Evolutionary conservation across 1,284 basidiomycete species (phyloP).

Genomic region (Ceratobasidium sp.): DNA sequence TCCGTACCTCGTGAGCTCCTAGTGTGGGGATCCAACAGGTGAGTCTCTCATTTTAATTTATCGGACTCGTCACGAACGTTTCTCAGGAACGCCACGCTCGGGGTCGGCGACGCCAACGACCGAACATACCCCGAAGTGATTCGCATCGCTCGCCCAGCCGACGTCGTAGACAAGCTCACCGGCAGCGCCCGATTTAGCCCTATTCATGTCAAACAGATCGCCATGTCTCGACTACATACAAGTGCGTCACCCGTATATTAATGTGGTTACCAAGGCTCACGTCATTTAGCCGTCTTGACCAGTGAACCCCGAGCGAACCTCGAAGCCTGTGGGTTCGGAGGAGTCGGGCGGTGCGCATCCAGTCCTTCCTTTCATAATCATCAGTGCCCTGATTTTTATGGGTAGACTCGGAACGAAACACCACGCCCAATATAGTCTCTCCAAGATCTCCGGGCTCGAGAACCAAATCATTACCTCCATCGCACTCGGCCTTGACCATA

Average conservation of each 20-base stretch:
- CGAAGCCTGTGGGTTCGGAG: slow-evolving; percentile 86
- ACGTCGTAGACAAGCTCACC: slow-evolving; percentile 50
- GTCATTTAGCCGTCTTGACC: slow-evolving; percentile 71
- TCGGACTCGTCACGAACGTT: slow-evolving; percentile 15
- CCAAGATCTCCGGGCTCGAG: slow-evolving; percentile 69
- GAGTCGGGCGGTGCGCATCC: slow-evolving; percentile 78
- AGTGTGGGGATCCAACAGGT: slow-evolving; percentile 93
- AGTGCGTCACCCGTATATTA: slow-evolving; percentile 50
- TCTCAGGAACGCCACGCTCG: slow-evolving; percentile 81
- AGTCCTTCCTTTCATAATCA: too few species aligned
- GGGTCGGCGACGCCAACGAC: slow-evolving; percentile 83
- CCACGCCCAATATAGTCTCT: slow-evolving; percentile 79
- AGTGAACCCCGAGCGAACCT: slow-evolving; percentile 78
- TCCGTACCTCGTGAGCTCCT: slow-evolving; percentile 71
- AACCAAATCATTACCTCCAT: slow-evolving; percentile 66
- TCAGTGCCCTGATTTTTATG: too few species aligned
- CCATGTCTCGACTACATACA: slow-evolving; percentile 88
- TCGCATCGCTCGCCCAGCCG: slow-evolving; percentile 55
- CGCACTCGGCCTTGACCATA: slow-evolving; percentile 94
- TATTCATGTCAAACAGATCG: slow-evolving; percentile 71
- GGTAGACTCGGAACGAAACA: slow-evolving; percentile 76
- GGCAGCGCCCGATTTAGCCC: slow-evolving; percentile 62
- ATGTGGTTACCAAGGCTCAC: not conserved
- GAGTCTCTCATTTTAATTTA: not conserved
- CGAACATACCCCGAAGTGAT: slow-evolving; percentile 84